Conservation (phyloP, 2,329 filamentous ascomycete species). For the Plenodomus biglobosus region DNA sequence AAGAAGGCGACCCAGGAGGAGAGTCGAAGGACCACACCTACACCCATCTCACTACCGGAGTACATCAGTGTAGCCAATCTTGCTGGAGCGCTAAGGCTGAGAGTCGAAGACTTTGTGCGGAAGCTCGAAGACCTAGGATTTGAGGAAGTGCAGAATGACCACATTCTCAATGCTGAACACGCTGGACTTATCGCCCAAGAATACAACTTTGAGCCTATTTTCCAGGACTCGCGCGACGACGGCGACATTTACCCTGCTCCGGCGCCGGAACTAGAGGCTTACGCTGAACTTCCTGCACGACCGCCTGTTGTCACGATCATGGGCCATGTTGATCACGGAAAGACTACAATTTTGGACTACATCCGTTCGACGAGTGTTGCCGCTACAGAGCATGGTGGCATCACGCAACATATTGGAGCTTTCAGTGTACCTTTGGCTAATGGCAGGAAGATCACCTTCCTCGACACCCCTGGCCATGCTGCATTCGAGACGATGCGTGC, state of each 20-base stretch:
- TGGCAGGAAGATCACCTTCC: slow-evolving; percentile 90
- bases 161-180: slow-evolving; percentile 86
- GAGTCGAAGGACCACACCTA: slow-evolving; percentile 26
- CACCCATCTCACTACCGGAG: slow-evolving; percentile 74
- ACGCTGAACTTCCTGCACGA: slow-evolving; percentile 66
- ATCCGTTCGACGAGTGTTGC: slow-evolving; percentile 90
- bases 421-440: slow-evolving; percentile 84
- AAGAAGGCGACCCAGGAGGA: slow-evolving; percentile 38
- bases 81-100: slow-evolving; percentile 72
- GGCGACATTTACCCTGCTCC: slow-evolving; percentile 70
- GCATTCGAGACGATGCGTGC: slow-evolving; percentile 96
- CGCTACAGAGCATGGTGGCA: slow-evolving; percentile 89
- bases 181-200: slow-evolving; percentile 88
- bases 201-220: slow-evolving; percentile 84
- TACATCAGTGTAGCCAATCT: slow-evolving; percentile 88
- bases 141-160: slow-evolving; percentile 77
- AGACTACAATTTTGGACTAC: slow-evolving; percentile 94
- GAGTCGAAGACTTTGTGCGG: slow-evolving; percentile 67
- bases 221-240: slow-evolving; percentile 63
- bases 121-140: slow-evolving; percentile 90
- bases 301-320: slow-evolving; percentile 98
- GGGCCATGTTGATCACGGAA: slow-evolving; percentile 98
- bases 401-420: slow-evolving; percentile 97
- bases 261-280: slow-evolving; percentile 58
- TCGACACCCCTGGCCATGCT: slow-evolving; percentile 94